Base-by-base conservation (phyloP, 2,329 filamentous ascomycete species). In the Fusarium penzigii region DNA sequence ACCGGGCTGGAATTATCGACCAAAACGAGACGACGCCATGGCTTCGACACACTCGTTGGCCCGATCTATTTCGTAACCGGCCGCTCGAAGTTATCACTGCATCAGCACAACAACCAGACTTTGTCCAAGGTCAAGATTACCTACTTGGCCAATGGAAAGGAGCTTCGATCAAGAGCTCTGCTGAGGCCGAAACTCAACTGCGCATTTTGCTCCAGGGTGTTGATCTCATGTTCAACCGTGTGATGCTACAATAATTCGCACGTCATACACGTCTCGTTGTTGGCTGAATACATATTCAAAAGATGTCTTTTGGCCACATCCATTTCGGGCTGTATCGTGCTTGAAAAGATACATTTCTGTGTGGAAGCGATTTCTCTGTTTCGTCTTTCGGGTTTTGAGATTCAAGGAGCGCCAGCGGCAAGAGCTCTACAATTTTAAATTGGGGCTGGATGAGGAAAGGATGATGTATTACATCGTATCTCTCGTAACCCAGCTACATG, bases 261-360 rank as follows among this genome's bases (percentile, higher is more conserved):
- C 20, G 20, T 25, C 20, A 34, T 51, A 51, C 14, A 51, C 29
- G 17, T 47, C 44, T 43, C 49, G 39, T 17, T 51, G 40, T 38
- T 51, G 17, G 40, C 17, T 51, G 16, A 43, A 51, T 40, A 51
- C 40, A 29, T 51, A 34, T n/a, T 40, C 32, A 17, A 47, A 51
- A 47, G 44, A 47, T 51, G 38, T 20, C 32, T 47, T 51, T 34
- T 47, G 20, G 49, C 49, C 44, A 16, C 20, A 51, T 17, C 20
- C 17, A 34, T 51, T 51, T 42, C 9, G 34, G 16, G 14, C 39
- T 42, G n/a, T 42, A 25, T 25, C 20, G 20, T 25, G 20, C 20
- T 25, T 25, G 20, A 25, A 25, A 25, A 25, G 39, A 41, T 41
- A 41, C n/a, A 16, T 41, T 16, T 16, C 39, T 11, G 20, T 17